Base-by-base conservation (phyloP, 2,329 filamentous ascomycete genomes). In the Neopestalotiopsis rosae region DNA sequence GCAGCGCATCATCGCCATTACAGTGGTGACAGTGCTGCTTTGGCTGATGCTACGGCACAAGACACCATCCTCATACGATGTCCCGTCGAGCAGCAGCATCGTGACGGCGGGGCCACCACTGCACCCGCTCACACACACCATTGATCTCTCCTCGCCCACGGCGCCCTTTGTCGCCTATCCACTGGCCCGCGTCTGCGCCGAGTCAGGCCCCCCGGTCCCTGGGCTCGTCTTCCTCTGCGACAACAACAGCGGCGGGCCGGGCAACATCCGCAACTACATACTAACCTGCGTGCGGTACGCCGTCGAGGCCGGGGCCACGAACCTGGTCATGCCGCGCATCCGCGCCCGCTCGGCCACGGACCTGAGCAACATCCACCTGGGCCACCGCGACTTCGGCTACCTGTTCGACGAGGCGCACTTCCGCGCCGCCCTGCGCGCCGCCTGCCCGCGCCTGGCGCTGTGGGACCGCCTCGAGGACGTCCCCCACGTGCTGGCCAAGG, bases 231-330 rank as follows among this genome's bases (percentile, higher is more conserved):
- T 84, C 69, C 68, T 82, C 5, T 86, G 84, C 77, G 84, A 84
- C 75, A 83, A 84, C 75, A 86, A 86, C 74, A 82, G 83, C 56
- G 84, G 84, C 49, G 84, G 84, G 56, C 82, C 85, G 34, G 84
- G 83, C 65, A 86, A 86, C 71, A 85, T 86, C 62, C 79, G 84
- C 67, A 85, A 84, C 74, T 85, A 83, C 75, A 81, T 86, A 62
- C 77, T 86, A 49, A 86, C 83, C 0, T 86, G 84, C 69, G 42
- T 86, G 6, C 82, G 84, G 24, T 86, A 86, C 73, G 83, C 81
- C 45, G 80, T 86, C 70, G 82, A 82, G 9, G 81, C 82, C 1
- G 84, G 84, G 14, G 83, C 83, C 2, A 79, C 82, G 0, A 81
- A 79, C 0, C 70, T 86, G 1, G 78, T 84, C 9, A 74, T 85